These are phyloP conservation scores for Pyricularia pennisetigena DNA, from an alignment of 2,329 filamentous ascomycete genomes.

Conservation along the genomic window DNA sequence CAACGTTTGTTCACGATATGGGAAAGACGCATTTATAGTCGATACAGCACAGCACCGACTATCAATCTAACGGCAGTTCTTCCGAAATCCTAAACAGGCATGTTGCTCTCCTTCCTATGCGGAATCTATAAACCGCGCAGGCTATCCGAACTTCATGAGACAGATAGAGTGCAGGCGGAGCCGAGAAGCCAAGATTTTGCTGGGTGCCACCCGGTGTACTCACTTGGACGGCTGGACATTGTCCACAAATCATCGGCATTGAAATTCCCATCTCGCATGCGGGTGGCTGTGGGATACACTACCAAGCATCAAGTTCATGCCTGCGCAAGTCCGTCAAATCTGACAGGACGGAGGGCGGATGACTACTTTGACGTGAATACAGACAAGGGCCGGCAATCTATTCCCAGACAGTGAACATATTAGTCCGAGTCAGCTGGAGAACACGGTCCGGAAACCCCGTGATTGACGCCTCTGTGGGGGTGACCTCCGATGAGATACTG, in stretches of 20 bases:
- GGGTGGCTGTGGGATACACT: conserved; percentile 11
- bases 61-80: not conserved
- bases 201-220: too few relatives aligned
- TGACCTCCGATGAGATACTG: not conserved
- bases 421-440: conserved; percentile 8
- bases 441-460: not conserved
- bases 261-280: conserved; percentile 8
- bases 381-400: conserved; percentile 12
- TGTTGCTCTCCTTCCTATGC: not conserved
- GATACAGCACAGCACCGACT: not conserved
- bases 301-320: conserved; percentile 6
- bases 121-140: not conserved
- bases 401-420: conserved; percentile 18
- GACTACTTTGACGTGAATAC: conserved; percentile 5
- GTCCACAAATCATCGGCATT: conserved; percentile 8
- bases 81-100: not conserved
- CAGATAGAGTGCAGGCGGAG: not conserved
- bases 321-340: conserved; percentile 8
- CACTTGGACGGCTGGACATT: not conserved
- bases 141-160: not conserved
- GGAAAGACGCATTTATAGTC: not conserved
- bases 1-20: not conserved
- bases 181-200: not conserved
- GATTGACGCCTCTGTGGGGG: not conserved
- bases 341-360: conserved; percentile 16